Percentiles rank a stretch among this genome's conserved stretches.
These are phyloP conservation scores for Zygnema circumcarinatum DNA, from an alignment of 139 green algal species.

Conservation along the genomic window DNA sequence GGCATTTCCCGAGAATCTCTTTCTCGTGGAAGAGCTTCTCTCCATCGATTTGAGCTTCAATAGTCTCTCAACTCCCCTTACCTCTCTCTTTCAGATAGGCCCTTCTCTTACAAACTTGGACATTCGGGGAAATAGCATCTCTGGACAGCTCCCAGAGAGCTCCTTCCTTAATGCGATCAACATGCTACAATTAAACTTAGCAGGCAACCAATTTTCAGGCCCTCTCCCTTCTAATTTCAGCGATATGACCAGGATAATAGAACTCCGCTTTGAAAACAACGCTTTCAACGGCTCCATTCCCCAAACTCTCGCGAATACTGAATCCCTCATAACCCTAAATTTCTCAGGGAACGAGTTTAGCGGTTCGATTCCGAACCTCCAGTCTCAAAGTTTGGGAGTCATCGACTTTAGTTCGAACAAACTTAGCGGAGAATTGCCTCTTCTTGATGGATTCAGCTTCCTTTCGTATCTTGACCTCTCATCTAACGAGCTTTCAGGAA, in stretches of 20 bases:
- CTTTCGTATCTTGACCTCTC: slow-evolving; percentile 10
- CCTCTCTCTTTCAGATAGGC: neutral
- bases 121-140: neutral
- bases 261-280: neutral
- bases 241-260: neutral
- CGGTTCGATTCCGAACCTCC: neutral
- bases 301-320: neutral
- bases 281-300: neutral
- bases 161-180: neutral
- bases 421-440: neutral
- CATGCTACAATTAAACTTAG: neutral
- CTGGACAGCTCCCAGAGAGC: neutral
- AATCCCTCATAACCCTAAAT: neutral
- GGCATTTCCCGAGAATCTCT: neutral
- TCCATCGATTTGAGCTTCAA: neutral
- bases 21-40: neutral
- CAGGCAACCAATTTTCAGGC: slow-evolving; percentile 17
- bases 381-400: neutral
- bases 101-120: neutral
- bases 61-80: neutral
- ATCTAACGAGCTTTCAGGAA: slow-evolving; percentile 21
- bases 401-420: slow-evolving; percentile 11
- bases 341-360: neutral
- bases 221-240: neutral
- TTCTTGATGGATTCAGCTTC: neutral